Evolutionary conservation across 768 basidiomycete genomes (phyloP), one percentile per base, ranked within the genome.

Genomic region (Tylopilus plumbeoviolaceoides): DNA sequence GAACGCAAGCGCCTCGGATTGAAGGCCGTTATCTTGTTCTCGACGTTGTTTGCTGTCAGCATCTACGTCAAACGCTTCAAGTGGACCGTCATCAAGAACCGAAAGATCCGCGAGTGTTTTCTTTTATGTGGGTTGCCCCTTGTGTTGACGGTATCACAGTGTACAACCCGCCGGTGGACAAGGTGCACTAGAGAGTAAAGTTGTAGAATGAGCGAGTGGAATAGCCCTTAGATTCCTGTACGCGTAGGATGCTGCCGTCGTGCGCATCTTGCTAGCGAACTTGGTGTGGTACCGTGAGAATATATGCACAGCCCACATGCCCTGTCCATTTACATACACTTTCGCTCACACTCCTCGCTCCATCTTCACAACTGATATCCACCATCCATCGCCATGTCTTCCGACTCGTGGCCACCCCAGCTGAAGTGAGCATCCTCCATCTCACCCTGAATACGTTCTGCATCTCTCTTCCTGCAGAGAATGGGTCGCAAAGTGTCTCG

Each of bases 1-100:
- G 89, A 95, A 69, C 81, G 97, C 70, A 98, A 99, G 80, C 94
- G 92, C 81, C 86, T 87, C 67, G 95, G 97, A 59, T 76, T 98
- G 71, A 95, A 98, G 75, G 95, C 93, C 20, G 84, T 95, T 62
- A 94, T 98, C 68, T 78, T 98, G 68, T 89, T 98, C 75, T 91
- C 94, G 40, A 73, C 85, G 12, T 76, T 98, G 68, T 87, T 85
- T 48, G 83, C 83, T 17, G 63, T 95, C 68, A 85, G 85, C 60
- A 66, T 98, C 60, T 93, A 92, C 67, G 80, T 95, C 66, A 98
- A 98, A 76, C 84, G 92, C 64, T 95, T 92, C 84, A 98, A 98
- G 73, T 98, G 93, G 93, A 75, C 78, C 7, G 75, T 78, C 47
- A 84, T 98, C 73, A 98, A 98, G 83, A 90, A 86, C 78, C 82